phyloP scores from a whole-genome alignment of 768 basidiomycete genomes.

The Tulasnella sp. region DNA sequence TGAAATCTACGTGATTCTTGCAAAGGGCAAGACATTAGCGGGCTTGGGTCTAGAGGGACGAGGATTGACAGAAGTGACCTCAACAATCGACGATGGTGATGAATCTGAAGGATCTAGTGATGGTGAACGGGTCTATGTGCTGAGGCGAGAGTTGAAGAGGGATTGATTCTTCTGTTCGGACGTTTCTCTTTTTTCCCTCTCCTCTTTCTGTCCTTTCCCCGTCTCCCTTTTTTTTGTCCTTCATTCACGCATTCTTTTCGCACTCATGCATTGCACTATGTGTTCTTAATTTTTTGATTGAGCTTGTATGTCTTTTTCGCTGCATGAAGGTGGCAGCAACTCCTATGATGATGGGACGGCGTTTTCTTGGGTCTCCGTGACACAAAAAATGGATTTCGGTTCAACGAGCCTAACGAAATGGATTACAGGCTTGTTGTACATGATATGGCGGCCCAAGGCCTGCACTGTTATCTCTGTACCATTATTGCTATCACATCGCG shows the following conservation, averaged over 20 bases:
- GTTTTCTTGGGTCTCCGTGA: too few relatives aligned
- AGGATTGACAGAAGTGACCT: slow-evolving; percentile 51
- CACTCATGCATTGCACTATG: too few relatives aligned
- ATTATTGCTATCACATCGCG: too few relatives aligned
- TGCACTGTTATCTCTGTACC: too few relatives aligned
- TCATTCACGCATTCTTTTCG: slow-evolving; percentile 3
- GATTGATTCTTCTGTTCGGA: slow-evolving; percentile 33
- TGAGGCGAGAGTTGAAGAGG: slow-evolving; percentile 70
- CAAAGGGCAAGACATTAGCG: slow-evolving; percentile 48
- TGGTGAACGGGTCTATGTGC: slow-evolving; percentile 56
- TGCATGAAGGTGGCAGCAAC: too few relatives aligned
- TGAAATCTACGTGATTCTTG: slow-evolving; percentile 79
- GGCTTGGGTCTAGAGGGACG: slow-evolving; percentile 37
- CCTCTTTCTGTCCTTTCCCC: slow-evolving; percentile 1
- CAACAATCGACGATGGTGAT: slow-evolving; percentile 31
- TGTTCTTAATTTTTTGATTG: not conserved
- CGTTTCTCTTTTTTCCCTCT: slow-evolving; percentile 7
- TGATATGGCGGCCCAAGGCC: too few relatives aligned
- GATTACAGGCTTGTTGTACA: too few relatives aligned
- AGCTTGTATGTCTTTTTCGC: not conserved
- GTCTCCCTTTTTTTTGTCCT: slow-evolving; percentile 4
- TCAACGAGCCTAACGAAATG: too few relatives aligned
- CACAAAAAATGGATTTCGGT: too few relatives aligned
- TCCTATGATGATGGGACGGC: too few relatives aligned
- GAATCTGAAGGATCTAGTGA: slow-evolving; percentile 3